Evolutionary conservation across 1,284 basidiomycete species (phyloP).

Genomic region (Cryptococcus hybrid): DNA sequence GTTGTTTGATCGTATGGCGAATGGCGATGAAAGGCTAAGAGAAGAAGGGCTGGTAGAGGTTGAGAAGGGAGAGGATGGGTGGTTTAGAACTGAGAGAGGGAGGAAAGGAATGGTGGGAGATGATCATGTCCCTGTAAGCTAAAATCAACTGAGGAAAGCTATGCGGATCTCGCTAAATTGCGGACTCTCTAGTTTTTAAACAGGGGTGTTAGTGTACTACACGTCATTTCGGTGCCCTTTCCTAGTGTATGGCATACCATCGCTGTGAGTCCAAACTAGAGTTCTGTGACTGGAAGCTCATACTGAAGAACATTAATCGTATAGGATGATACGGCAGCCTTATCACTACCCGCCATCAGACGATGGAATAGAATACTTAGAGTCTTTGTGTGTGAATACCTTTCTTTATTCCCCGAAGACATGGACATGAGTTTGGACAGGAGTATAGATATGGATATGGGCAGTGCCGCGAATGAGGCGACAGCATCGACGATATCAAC

Average conservation of each 20-base stretch:
- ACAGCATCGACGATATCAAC: too few relatives aligned
- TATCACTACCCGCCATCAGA: constrained; percentile 81
- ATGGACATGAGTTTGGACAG: background rate
- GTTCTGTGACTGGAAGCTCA: background rate
- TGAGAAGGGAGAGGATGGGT: constrained; percentile 26
- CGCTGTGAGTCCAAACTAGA: constrained; percentile 49
- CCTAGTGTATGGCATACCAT: constrained; percentile 89
- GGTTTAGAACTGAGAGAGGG: constrained; percentile 33
- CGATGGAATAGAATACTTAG: constrained; percentile 88
- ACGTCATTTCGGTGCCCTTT: constrained; percentile 88
- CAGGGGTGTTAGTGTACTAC: constrained; percentile 82
- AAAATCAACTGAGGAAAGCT: background rate
- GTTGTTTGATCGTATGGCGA: constrained; percentile 74
- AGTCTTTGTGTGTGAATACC: constrained; percentile 86
- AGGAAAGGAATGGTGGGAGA: constrained; percentile 72
- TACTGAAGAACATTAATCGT: background rate
- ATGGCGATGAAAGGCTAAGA: constrained; percentile 63
- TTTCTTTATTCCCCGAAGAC: constrained; percentile 58
- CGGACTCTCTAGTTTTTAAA: constrained; percentile 59
- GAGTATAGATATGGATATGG: background rate
- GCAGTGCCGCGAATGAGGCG: too few relatives aligned
- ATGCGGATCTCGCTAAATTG: background rate
- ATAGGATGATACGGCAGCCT: constrained; percentile 82
- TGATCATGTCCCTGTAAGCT: constrained; percentile 76
- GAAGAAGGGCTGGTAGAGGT: constrained; percentile 29